Evolutionary conservation across 2,329 filamentous ascomycete genomes (phyloP).

Genomic region (Cylindrodendrum hubeiense): DNA sequence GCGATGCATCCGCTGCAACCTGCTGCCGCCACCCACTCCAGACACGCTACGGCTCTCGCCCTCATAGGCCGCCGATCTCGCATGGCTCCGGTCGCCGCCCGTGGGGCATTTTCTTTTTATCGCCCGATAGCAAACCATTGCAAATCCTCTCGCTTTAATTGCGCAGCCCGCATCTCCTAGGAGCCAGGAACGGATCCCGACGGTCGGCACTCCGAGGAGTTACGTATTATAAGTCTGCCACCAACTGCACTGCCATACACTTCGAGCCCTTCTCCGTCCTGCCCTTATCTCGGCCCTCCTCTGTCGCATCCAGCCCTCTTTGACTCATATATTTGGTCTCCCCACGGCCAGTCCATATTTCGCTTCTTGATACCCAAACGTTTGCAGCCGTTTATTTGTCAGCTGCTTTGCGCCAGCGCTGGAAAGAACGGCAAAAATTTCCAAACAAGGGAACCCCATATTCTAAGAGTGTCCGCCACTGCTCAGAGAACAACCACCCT

Average conservation of each 20-base stretch:
- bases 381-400: constrained; percentile 40
- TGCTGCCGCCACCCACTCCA: constrained; percentile 1
- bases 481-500: background rate
- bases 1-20: background rate
- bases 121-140: constrained; percentile 41
- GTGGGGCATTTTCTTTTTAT: constrained; percentile 7
- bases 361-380: constrained; percentile 15
- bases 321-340: constrained; percentile 9
- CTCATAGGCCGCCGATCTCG: constrained; percentile 33
- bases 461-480: constrained; percentile 21
- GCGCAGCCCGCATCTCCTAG: constrained; percentile 31
- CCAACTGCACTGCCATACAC: background rate
- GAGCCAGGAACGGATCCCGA: constrained; percentile 18
- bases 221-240: constrained; percentile 20
- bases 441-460: constrained; percentile 17
- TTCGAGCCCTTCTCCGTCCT: background rate
- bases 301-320: background rate
- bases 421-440: constrained; percentile 22
- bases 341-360: constrained; percentile 3
- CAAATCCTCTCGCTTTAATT: constrained; percentile 51
- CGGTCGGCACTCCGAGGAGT: constrained; percentile 38
- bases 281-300: background rate
- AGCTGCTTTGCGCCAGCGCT: constrained; percentile 29
- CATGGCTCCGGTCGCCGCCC: constrained; percentile 12
- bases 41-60: background rate